Evolutionary conservation across 108 stramenopile genomes (phyloP), one percentile per base, ranked within the genome.

Genomic region (Nitzschia sp.): DNA sequence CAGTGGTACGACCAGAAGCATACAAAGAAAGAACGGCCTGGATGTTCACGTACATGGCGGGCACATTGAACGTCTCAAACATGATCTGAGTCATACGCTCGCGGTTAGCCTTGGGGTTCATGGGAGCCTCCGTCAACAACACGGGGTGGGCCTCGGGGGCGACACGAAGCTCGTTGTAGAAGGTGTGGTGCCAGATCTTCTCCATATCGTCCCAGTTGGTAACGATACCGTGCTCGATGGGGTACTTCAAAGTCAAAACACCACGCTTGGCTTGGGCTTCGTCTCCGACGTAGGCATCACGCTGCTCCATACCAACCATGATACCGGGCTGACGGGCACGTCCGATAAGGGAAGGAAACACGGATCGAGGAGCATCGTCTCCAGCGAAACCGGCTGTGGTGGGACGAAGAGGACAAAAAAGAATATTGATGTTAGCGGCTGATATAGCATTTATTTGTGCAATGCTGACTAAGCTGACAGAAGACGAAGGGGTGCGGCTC

Each of bases 61-160:
- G 99, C 32, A 99, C 98, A 78, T 98, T 99, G 94, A 99, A 99
- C 17, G 97, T 98, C 85, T 99, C 99, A 82, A 99, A 99, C 99
- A 99, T 99, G 88, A 99, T 98, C 83, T 98, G 98, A 46, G 98
- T 98, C 97, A 98, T 99, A 68, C 97, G 90, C 79, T 99, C 99
- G 47, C 98, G 83, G 90, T 99, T 99, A 48, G 96, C 97, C 95
- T 98, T 98, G 80, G 99, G 98, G 85, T 98, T 99, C 82, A 97
- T 94, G 38, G 98, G 98, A 36, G 99, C 97, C 85, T 99, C 98
- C 28, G 99, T 99, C 53, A 99, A 84, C 29, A 99, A 93, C 54
- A 99, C 98, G 36, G 97, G 97, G 85, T 99, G 99, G 71, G 98
- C 98, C 80, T 98, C 94, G 27, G 94, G 95, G 63, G 89, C 91